Conservation (phyloP, 2,329 filamentous ascomycete genomes). For the Diaporthe sp. region DNA sequence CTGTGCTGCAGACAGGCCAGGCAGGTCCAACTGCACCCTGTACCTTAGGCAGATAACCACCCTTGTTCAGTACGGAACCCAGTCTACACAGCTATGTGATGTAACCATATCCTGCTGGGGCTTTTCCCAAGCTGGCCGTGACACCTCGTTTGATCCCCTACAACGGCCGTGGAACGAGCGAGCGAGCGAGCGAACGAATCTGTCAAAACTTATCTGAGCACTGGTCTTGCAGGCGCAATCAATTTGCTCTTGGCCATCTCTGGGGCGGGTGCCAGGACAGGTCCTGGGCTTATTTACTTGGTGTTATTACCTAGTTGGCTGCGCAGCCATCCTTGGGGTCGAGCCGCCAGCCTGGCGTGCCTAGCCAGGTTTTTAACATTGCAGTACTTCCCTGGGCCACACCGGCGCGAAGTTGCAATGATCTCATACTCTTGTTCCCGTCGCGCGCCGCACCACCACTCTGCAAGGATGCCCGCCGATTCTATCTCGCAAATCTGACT, state of each 20-base stretch:
- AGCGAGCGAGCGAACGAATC: background rate
- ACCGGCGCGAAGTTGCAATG: conserved; percentile 22
- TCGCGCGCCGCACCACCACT: background rate
- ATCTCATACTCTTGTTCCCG: conserved; percentile 22
- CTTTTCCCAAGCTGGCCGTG: conserved; percentile 22
- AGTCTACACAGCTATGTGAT: background rate
- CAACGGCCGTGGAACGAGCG: conserved; percentile 17
- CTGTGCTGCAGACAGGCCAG: conserved; percentile 1
- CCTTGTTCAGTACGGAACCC: background rate
- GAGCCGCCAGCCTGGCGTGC: background rate
- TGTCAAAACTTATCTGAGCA: conserved; percentile 3
- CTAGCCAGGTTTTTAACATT: conserved; percentile 20
- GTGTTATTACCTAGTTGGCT: background rate
- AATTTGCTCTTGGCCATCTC: background rate
- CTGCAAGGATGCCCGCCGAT: conserved; percentile 24
- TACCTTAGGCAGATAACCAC: background rate
- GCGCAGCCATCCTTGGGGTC: conserved; percentile 7
- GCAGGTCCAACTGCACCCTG: conserved; percentile 3
- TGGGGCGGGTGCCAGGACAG: background rate
- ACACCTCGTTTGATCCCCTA: conserved; percentile 19
- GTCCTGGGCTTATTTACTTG: conserved; percentile 15
- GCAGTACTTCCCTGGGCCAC: conserved; percentile 16
- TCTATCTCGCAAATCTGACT: conserved; percentile 34
- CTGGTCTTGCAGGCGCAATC: background rate
- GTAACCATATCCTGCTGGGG: conserved; percentile 19